Evolutionary conservation across 2,329 filamentous ascomycete genomes (phyloP), one percentile per base, ranked within the genome.

Genomic region (Aspergillus texensis): DNA sequence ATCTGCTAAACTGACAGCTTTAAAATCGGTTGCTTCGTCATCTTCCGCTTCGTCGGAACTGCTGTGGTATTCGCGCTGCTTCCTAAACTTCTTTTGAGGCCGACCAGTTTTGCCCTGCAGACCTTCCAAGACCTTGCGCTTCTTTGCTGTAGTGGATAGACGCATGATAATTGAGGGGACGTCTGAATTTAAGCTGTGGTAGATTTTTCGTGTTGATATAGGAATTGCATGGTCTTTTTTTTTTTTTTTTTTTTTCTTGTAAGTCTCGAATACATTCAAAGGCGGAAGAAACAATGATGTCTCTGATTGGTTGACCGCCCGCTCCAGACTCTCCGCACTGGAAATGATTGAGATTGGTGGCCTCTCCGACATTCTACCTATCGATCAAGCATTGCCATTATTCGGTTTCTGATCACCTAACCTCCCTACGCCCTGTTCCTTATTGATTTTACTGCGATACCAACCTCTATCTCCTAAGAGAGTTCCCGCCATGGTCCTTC

Each of bases 401-500:
- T 48, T n/a, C 34, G 11, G 26, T 28, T 46, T 43, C 39, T 24
- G 11, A 41, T 14, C 48, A 21, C 1, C 32, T 53, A 30, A 19
- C 57, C 36, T 52, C 54, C 34, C 24, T 11, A 12, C 41, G 6
- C n/a, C 10, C 10, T 57, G n/a, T 39, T 56, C 12, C 26, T 24
- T 39, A 6, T 32, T 50, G 24, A 5, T 16, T 46, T 12, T 46
- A 41, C n/a, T 36, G 54, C 26, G 34, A 53, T 53, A 48, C 21
- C 11, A 21, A 9, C 12, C 5, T 52, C 21, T 34, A 30, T 10
- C 26, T 6, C 8, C 11, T 14, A 32, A 9, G 11, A 24, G 39
- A 36, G 39, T 28, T 60, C 63, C 65, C 74, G 78, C 74, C 77
- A 99, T 99, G 95, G 95, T 99, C 86, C 91, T 99, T 77, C 94